A percentile compares a stretch with the other conserved stretches of the same genome.
These are phyloP conservation scores for Parascedosporium putredinis DNA, from an alignment of 2,329 filamentous ascomycete genomes.

Conservation along the genomic window DNA sequence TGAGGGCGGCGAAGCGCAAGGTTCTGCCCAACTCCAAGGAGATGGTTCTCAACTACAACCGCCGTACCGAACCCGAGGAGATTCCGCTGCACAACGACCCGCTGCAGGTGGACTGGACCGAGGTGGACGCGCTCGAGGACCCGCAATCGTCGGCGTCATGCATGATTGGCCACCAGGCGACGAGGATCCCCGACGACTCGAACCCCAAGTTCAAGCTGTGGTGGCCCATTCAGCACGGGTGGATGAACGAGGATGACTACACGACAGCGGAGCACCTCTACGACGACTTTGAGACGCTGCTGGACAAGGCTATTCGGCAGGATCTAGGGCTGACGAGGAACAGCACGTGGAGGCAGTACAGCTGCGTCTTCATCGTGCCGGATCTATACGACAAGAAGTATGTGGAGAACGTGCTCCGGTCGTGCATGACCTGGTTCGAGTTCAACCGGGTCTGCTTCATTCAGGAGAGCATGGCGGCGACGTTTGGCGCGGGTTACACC, in stretches of 20 bases:
- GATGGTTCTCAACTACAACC: conserved; percentile 88
- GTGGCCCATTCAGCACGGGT: conserved; percentile 82
- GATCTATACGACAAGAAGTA: conserved; percentile 94
- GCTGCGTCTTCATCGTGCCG: conserved; percentile 92
- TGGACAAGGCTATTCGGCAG: conserved; percentile 78
- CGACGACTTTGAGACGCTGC: conserved; percentile 75
- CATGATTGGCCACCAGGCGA: conserved; percentile 71
- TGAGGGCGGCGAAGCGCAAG: conserved; percentile 88
- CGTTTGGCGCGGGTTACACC: conserved; percentile 90
- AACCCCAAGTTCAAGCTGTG: conserved; percentile 81
- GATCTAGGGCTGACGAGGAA: conserved; percentile 70
- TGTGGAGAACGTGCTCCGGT: conserved; percentile 73
- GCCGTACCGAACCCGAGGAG: conserved; percentile 68
- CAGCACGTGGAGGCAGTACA: conserved; percentile 80
- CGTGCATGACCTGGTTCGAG: conserved; percentile 79
- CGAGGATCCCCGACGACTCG: conserved; percentile 82
- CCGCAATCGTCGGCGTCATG: conserved; percentile 50
- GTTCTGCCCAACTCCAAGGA: conserved; percentile 97
- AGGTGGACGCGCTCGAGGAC: conserved; percentile 57
- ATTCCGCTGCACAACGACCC: conserved; percentile 95
- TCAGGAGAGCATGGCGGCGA: conserved; percentile 89
- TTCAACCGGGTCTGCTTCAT: conserved; percentile 88
- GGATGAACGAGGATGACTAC: conserved; percentile 87
- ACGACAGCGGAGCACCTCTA: conserved; percentile 66
- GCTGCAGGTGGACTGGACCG: conserved; percentile 90